A percentile compares a stretch with the other conserved stretches of the same genome.
These are phyloP conservation scores for Boletus reticulatus DNA, from an alignment of 768 basidiomycete genomes.

Conservation along the genomic window DNA sequence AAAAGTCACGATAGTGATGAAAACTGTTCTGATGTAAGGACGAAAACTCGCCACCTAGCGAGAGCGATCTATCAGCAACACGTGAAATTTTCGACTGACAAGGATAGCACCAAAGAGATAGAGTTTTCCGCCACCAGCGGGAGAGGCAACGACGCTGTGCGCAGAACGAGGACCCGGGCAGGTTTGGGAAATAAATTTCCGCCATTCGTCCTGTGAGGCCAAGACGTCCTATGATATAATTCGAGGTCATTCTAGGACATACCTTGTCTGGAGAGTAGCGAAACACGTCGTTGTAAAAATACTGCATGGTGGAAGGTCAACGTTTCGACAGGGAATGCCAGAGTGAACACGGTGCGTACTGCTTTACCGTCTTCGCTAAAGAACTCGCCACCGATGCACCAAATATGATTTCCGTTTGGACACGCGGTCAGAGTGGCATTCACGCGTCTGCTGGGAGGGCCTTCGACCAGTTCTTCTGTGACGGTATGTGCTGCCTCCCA, in stretches of 20 bases:
- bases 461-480: conserved; percentile 82
- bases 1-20: conserved; percentile 88
- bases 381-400: conserved; percentile 85
- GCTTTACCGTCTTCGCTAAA: conserved; percentile 85
- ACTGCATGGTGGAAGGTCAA: conserved; percentile 36
- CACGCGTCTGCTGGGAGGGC: conserved; percentile 79
- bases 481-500: conserved; percentile 82
- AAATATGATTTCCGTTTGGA: conserved; percentile 77
- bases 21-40: conserved; percentile 80
- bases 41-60: conserved; percentile 81
- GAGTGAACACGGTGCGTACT: conserved; percentile 36
- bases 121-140: conserved; percentile 81
- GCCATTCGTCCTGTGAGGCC: conserved; percentile 79
- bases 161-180: conserved; percentile 88
- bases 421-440: conserved; percentile 81
- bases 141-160: conserved; percentile 74
- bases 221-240: neutral
- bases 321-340: neutral
- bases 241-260: neutral
- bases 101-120: conserved; percentile 66
- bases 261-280: conserved; percentile 84
- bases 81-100: neutral
- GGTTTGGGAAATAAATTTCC: conserved; percentile 77
- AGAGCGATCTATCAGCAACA: neutral
- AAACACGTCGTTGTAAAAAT: conserved; percentile 88